Evolutionary conservation across 1,284 basidiomycete species (phyloP).

Genomic region (Gastroboletus turbinatus): DNA sequence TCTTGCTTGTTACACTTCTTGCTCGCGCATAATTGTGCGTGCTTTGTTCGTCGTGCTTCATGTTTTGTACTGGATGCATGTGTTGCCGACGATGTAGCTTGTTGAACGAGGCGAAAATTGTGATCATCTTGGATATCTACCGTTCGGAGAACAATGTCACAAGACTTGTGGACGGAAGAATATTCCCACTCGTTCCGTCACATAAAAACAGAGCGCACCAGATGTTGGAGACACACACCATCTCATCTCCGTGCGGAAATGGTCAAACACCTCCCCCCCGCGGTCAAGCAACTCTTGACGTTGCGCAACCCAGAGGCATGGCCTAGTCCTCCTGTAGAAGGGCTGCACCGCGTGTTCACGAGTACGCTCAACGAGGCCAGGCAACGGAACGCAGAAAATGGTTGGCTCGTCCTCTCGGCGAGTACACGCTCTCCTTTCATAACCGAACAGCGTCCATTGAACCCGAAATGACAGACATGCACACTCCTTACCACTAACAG

Average conservation of each 20-base stretch:
- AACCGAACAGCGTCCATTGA: conserved; percentile 17
- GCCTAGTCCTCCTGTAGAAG: conserved; percentile 54
- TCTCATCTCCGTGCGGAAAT: conserved; percentile 22
- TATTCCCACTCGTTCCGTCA: conserved; percentile 7
- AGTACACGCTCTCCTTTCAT: conserved; percentile 29
- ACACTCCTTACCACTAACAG: conserved; percentile 82
- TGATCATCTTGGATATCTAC: neutral
- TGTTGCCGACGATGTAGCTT: conserved; percentile 21
- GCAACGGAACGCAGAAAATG: conserved; percentile 64
- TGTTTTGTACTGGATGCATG: conserved; percentile 26
- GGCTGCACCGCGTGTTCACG: conserved; percentile 57
- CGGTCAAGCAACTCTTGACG: conserved; percentile 72
- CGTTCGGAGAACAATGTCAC: neutral
- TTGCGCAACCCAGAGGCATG: conserved; percentile 66
- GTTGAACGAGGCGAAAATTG: conserved; percentile 26
- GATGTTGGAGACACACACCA: neutral
- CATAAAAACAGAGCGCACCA: conserved; percentile 6
- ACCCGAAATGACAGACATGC: conserved; percentile 60
- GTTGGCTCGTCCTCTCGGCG: conserved; percentile 83
- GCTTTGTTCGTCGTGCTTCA: conserved; percentile 12
- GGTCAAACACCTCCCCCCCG: conserved; percentile 46
- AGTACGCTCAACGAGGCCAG: conserved; percentile 64
- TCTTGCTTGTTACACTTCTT: neutral
- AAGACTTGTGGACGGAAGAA: neutral
- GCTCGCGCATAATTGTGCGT: conserved; percentile 6